phyloP scores from a whole-genome alignment of 441 rosid genomes.

The Eugenia klotzschiana region DNA sequence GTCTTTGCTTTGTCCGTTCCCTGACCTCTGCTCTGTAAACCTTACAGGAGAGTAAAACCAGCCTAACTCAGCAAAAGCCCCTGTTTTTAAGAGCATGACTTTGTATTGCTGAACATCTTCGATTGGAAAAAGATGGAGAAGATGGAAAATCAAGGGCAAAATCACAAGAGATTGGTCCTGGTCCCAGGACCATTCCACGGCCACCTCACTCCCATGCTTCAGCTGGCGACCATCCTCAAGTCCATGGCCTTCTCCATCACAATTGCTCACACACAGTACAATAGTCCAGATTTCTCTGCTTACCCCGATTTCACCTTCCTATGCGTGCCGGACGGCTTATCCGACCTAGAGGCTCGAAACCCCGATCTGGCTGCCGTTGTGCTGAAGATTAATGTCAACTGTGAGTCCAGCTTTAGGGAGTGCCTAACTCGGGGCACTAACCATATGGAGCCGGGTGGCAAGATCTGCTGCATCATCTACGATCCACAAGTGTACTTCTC shows the following conservation, averaged over 20 bases:
- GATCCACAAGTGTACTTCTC: constrained; percentile 5
- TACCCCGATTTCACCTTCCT: constrained; percentile 9
- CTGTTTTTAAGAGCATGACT: neutral
- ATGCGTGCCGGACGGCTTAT: neutral
- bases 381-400: neutral
- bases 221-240: constrained; percentile 21
- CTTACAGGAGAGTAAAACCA: neutral
- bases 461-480: constrained; percentile 6
- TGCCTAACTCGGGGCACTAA: neutral
- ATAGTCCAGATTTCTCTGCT: constrained; percentile 5
- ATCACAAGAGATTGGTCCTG: constrained; percentile 3
- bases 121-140: neutral
- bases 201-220: constrained; percentile 32
- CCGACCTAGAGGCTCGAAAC: neutral
- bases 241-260: constrained; percentile 17
- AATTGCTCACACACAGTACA: constrained; percentile 10
- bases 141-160: neutral
- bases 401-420: neutral
- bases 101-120: neutral
- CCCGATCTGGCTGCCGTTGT: neutral
- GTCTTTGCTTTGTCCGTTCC: neutral
- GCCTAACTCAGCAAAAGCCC: neutral
- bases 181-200: constrained; percentile 28
- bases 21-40: neutral
- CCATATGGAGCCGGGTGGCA: neutral